Evolutionary conservation across 75 land plant species (phyloP), one percentile per base, ranked within the genome.

Genomic region (Isoetes taiwanensis): DNA sequence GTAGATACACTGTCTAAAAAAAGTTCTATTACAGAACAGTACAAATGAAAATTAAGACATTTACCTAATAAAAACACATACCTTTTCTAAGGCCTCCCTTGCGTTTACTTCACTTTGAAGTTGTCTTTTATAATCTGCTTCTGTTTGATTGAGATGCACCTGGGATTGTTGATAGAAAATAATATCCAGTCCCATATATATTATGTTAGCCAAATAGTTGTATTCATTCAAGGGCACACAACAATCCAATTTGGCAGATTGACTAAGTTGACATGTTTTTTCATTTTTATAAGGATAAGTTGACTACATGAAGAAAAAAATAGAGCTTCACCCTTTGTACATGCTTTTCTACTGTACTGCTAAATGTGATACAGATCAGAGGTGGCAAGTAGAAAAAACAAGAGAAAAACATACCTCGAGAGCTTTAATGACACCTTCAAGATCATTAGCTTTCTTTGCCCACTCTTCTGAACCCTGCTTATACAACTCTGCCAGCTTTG

Each of bases 391-490:
- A n/a, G n/a, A n/a, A n/a, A 28, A 19, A 52, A 21, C 16, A 33
- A 50, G 20, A 1, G 50, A 1, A 17, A 29, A 21, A 30, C 68
- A 71, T 52, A 86, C 96, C 71, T 91, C 97, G 33, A 91, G 59
- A 40, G 98, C 98, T 67, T 88, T 84, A 34, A 88, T 81, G 0
- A 84, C 98, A 58, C 90, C 98, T 72, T 93, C 90, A 56, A 87
- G 90, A 14, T 93, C 98, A 57, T 72, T 73, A 30, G 98, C 82
- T 68, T 93, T 93, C 59, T 72, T 71, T 1, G 85, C 81, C 90
- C 89, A 93, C 70, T 93, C 98, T 19, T 86, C 94, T 9, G 95
- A 72, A 64, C 95, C 87, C 57, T 87, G 79, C 63, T 84, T 87
- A 55, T 93, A 79, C 25, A 93, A 59, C 26, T 93, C 95, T 64